Evolutionary conservation across 1,284 basidiomycete genomes (phyloP), one percentile per base, ranked within the genome.

Genomic region (Xanthoconium separans): DNA sequence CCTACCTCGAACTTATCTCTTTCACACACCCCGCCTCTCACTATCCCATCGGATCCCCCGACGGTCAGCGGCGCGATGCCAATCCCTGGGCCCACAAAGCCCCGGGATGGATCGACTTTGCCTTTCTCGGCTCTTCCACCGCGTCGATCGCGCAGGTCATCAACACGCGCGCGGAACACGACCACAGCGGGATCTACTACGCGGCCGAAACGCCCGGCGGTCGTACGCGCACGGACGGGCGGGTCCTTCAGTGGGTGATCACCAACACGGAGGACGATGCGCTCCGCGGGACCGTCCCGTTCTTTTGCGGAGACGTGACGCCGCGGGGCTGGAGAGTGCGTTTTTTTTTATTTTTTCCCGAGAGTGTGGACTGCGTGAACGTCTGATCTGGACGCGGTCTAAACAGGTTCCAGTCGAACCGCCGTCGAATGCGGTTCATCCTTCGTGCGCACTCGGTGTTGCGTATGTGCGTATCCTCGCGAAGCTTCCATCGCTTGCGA

Each of bases 221-320:
- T 9, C 70, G 86, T 6, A 74, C 65, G 50, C 71, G 81, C 33
- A 65, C 72, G 0, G 81, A 87, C 57, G 84, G 84, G 1, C 65
- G 72, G 31, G 68, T 75, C 22, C 58, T 89, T 40, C 66, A 80
- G 58, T 89, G 86, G 86, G 64, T 81, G 41, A 77, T 87, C 36
- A 79, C 74, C 3, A 67, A 72, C 1, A 73, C 82, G 15, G 53
- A 59, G 30, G 62, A 61, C 36, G 50, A 57, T 3, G 58, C 59
- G 9, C 56, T 57, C 6, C 67, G 72, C 1, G 75, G 78, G 2
- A 58, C 62, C 2, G 62, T 83, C 13, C 86, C 87, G n/a, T 89
- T 89, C 64, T 89, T 84, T 64, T 89, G 87, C 61, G 83, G 84
- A 22, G 86, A 89, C 64, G 67, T 87, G 3, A 88, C 86, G 7